These are phyloP conservation scores for Amphirosellinia nigrospora DNA, from an alignment of 495 filamentous ascomycete species.

Conservation along the genomic window DNA sequence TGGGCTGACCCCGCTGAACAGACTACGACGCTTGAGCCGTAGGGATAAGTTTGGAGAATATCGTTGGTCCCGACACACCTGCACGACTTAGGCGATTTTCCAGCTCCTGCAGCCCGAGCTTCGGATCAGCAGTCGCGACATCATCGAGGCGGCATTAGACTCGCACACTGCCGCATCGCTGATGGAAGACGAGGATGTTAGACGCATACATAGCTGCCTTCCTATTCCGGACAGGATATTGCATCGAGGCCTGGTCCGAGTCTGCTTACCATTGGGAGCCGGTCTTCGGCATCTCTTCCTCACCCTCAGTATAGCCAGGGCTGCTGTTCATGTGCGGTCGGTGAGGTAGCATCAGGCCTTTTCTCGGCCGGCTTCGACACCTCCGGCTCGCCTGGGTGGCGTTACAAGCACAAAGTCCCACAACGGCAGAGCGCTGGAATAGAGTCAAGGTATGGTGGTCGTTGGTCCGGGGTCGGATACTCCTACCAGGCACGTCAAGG, in stretches of 20 bases:
- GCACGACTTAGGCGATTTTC: slow-evolving; percentile 13
- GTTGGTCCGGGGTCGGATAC: slow-evolving; percentile 20
- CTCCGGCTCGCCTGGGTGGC: slow-evolving; percentile 20
- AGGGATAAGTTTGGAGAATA: slow-evolving; percentile 6
- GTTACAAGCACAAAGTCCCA: slow-evolving; percentile 19
- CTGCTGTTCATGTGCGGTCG: slow-evolving; percentile 22
- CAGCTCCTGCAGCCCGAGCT: slow-evolving; percentile 23
- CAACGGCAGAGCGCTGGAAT: slow-evolving; percentile 6
- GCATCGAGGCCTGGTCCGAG: slow-evolving; percentile 9
- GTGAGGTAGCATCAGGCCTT: slow-evolving; percentile 18
- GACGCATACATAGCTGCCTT: slow-evolving; percentile 19
- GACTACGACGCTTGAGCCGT: slow-evolving; percentile 10
- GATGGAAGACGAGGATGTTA: slow-evolving; percentile 5
- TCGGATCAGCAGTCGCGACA: slow-evolving; percentile 18
- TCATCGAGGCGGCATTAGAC: slow-evolving; percentile 14
- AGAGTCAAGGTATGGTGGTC: not conserved
- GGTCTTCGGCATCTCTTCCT: slow-evolving; percentile 23
- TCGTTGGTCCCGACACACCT: slow-evolving; percentile 15
- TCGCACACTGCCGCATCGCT: slow-evolving; percentile 15
- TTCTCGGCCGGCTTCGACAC: slow-evolving; percentile 23
- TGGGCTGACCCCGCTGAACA: slow-evolving; percentile 16
- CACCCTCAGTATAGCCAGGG: slow-evolving; percentile 6
- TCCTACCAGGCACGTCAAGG: slow-evolving; percentile 1
- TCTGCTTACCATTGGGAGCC: slow-evolving; percentile 23
- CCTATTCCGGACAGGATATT: slow-evolving; percentile 24